Base-by-base conservation (phyloP, 2,329 filamentous ascomycete genomes). In the Didymella keratinophila region DNA sequence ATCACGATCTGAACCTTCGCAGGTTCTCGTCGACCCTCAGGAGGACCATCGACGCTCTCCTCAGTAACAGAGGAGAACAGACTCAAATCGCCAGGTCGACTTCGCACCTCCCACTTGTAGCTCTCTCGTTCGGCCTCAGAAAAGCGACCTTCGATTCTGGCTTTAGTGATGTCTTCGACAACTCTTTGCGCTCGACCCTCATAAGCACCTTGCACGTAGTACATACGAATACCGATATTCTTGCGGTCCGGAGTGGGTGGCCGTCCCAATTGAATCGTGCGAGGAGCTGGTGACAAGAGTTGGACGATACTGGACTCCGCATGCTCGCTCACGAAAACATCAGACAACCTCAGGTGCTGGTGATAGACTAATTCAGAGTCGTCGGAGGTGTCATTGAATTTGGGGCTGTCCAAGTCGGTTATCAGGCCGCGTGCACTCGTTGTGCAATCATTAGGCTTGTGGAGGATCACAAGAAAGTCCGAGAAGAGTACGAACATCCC, bases 401-500 rank as follows among this genome's bases (percentile, higher is more conserved):
- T 85, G 21, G 89, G 90, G 69, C 91, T 93, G 70, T 97, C 93
- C 34, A 97, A 84, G 69, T 97, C 93, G 3, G 93, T 88, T 53
- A 96, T 78, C 51, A 98, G 79, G 56, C 92, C 90, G 37, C 92
- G 88, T 5, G 92, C 92, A 8, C 88, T 90, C 45, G 87, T 81
- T 30, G 83, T 86, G 52, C 84, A 84, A 9, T 84, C 83, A 3
- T 82, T 80, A 27, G 86, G 80, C 75, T 93, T 96, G 64, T 88
- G 89, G 14, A 97, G 78, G 20, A 97, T 80, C 16, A 96, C 84
- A 0, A 97, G 74, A 52, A 86, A 90, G 68, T 97, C 93, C 2
- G 91, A 87, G 71, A 97, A 98, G 2, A 98, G 81, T 3, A 98
- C 79, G 49, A 98, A 83, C 23, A 97, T 87, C 1, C 91, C 90